phyloP scores from a whole-genome alignment of 148 eudicot species.

The Amaranthus palmeri region DNA sequence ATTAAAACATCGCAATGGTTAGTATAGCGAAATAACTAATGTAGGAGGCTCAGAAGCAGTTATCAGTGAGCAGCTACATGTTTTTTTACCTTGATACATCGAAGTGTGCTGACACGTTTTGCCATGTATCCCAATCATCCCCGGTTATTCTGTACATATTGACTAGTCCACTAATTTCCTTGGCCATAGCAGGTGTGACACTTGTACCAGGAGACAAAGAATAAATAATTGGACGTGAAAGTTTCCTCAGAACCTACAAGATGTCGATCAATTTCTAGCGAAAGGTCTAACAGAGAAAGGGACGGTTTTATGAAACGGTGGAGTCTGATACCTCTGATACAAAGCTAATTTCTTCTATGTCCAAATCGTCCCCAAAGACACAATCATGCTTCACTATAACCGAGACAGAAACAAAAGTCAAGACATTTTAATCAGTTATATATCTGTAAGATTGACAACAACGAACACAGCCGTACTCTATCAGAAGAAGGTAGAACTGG shows the following conservation, averaged over 20 bases:
- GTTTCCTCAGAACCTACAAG: conserved; percentile 55
- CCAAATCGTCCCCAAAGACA: conserved; percentile 88
- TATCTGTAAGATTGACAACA: background rate
- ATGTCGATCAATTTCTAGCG: conserved; percentile 3
- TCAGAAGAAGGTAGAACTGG: too few species aligned
- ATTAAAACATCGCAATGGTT: background rate
- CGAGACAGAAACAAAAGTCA: conserved; percentile 12
- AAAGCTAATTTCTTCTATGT: conserved; percentile 61
- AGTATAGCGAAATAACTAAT: background rate
- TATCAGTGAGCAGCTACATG: background rate
- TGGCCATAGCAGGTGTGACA: conserved; percentile 81
- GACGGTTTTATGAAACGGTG: background rate
- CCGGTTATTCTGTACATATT: conserved; percentile 95
- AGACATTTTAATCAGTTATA: background rate
- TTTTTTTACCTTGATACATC: conserved; percentile 52
- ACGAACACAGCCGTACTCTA: background rate
- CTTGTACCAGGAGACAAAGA: conserved; percentile 91
- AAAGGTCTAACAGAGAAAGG: conserved; percentile 3
- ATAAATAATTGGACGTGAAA: conserved; percentile 56
- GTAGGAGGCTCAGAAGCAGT: background rate
- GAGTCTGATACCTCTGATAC: conserved; percentile 66
- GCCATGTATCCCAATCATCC: conserved; percentile 97
- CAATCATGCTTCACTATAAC: conserved; percentile 90
- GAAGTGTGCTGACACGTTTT: conserved; percentile 79
- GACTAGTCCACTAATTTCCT: conserved; percentile 47